These are phyloP conservation scores for Metschnikowia orientalis DNA, from an alignment of 805 yeast genomes.

Conservation along the genomic window DNA sequence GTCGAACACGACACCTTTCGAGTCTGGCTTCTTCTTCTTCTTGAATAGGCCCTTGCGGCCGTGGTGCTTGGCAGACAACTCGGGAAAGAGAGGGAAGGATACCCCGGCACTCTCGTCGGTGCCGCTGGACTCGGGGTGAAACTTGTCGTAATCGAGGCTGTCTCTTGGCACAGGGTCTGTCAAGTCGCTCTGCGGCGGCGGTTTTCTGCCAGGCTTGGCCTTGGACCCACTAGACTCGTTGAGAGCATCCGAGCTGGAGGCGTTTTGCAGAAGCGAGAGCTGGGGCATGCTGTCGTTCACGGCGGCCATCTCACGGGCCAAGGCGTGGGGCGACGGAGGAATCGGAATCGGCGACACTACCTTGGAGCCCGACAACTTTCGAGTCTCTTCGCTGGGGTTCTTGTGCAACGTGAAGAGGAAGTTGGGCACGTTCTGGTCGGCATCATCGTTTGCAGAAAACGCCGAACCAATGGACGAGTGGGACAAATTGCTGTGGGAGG, in stretches of 20 bases:
- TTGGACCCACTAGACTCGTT: slow-evolving; percentile 3
- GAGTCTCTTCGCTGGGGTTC: slow-evolving; percentile 1
- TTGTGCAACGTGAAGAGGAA: slow-evolving; percentile 1
- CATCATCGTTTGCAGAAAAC: slow-evolving; percentile 17
- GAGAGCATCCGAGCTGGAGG: slow-evolving; percentile 12
- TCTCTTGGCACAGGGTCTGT: background rate
- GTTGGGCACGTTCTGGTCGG: slow-evolving; percentile 2
- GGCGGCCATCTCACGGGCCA: slow-evolving; percentile 23
- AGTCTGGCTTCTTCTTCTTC: slow-evolving; percentile 6
- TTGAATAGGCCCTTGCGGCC: slow-evolving; percentile 12
- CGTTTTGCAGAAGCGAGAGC: slow-evolving; percentile 12
- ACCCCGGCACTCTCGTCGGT: slow-evolving; percentile 12
- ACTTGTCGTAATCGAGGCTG: slow-evolving; percentile 2
- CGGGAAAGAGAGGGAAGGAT: slow-evolving; percentile 35
- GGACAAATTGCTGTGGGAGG: slow-evolving; percentile 17
- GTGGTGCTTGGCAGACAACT: slow-evolving; percentile 15
- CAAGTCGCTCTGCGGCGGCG: slow-evolving; percentile 9
- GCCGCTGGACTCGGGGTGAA: slow-evolving; percentile 6
- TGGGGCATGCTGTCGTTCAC: slow-evolving; percentile 19
- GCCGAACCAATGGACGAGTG: slow-evolving; percentile 26
- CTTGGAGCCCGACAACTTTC: background rate
- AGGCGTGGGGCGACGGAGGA: slow-evolving; percentile 28
- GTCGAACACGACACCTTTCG: slow-evolving; percentile 10
- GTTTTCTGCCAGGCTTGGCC: slow-evolving; percentile 14
- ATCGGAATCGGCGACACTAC: slow-evolving; percentile 23